Conservation (phyloP, 192 early-diverging fungal genomes). For the Kappamyces sp. region DNA sequence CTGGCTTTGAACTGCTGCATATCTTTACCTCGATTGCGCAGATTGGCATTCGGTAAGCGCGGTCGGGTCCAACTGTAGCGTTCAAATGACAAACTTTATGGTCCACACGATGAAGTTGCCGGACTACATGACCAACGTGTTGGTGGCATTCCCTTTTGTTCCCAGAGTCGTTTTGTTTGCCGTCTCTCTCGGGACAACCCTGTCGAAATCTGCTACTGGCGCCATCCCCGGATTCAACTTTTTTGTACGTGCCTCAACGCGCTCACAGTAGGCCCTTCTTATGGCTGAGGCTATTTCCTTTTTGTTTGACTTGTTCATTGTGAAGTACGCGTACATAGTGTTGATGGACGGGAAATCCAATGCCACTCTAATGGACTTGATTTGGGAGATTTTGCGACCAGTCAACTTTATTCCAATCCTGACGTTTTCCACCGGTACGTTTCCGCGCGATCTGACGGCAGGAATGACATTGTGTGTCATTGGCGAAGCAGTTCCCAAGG, state of each 20-base stretch:
- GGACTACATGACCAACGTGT: conserved; percentile 2
- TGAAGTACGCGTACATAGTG: conserved; percentile 8
- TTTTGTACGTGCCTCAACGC: background rate
- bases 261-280: background rate
- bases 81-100: conserved; percentile 9
- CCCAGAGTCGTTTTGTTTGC: background rate
- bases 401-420: background rate
- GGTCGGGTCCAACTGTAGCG: background rate
- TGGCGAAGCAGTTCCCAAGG: background rate
- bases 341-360: background rate
- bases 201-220: background rate
- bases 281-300: conserved; percentile 9
- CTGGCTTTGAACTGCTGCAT: conserved; percentile 11
- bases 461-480: background rate
- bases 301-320: conserved; percentile 4
- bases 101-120: conserved; percentile 6
- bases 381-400: background rate
- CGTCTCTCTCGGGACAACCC: background rate
- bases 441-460: background rate
- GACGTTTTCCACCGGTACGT: background rate
- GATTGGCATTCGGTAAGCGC: conserved; percentile 7
- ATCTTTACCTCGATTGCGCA: conserved; percentile 8
- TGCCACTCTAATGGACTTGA: conserved; percentile 2
- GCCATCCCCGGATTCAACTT: conserved; percentile 7
- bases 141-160: background rate